These are phyloP conservation scores for Metschnikowia rubicola DNA, from an alignment of 805 yeast species.

Conservation along the genomic window DNA sequence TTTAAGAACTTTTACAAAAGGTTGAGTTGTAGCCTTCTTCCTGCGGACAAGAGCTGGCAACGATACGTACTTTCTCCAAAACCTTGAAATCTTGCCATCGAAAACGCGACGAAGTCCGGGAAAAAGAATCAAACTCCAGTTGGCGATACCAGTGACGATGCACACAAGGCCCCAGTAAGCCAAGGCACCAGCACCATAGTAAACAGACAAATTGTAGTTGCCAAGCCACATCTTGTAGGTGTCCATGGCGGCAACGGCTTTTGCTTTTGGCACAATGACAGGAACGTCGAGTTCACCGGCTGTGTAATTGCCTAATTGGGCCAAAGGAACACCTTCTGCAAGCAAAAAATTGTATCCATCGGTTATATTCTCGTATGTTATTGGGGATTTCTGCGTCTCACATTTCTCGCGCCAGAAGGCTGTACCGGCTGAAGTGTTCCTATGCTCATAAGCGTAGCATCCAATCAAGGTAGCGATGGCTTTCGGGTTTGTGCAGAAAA, in stretches of 20 bases:
- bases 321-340: slow-evolving; percentile 5
- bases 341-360: slow-evolving; percentile 7
- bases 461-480: slow-evolving; percentile 13
- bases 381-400: slow-evolving; percentile 1
- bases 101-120: slow-evolving; percentile 32
- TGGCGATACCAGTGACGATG: slow-evolving; percentile 37
- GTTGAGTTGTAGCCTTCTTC: slow-evolving; percentile 8
- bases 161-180: slow-evolving; percentile 49
- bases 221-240: slow-evolving; percentile 35
- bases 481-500: slow-evolving; percentile 9
- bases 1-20: slow-evolving; percentile 15
- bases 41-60: slow-evolving; percentile 27
- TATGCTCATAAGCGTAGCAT: slow-evolving; percentile 7
- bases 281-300: slow-evolving; percentile 20
- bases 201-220: slow-evolving; percentile 37
- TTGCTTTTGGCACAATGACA: slow-evolving; percentile 19
- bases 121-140: slow-evolving; percentile 38
- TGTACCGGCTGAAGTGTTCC: not conserved
- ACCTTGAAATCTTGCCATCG: slow-evolving; percentile 27
- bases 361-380: slow-evolving; percentile 8
- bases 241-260: slow-evolving; percentile 11
- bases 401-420: slow-evolving; percentile 8
- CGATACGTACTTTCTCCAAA: slow-evolving; percentile 24
- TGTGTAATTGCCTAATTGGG: slow-evolving; percentile 6
- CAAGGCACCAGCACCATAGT: slow-evolving; percentile 36